A percentile compares a stretch with the other conserved stretches of the same genome.
These are phyloP conservation scores for Penicillium sp. DNA, from an alignment of 2,329 filamentous ascomycete species.

Conservation along the genomic window DNA sequence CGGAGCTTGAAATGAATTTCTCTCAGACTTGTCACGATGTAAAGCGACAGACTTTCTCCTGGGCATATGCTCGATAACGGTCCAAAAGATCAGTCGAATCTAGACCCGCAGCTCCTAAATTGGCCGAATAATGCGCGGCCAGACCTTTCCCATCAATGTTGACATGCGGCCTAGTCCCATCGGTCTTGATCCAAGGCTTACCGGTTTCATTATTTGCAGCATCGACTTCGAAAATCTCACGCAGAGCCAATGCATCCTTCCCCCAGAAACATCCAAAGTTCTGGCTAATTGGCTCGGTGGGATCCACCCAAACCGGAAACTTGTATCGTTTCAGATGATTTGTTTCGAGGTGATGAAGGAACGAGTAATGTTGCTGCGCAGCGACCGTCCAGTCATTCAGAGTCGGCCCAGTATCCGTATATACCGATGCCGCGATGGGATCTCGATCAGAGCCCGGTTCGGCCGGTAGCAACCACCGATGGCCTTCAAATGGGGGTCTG, in stretches of 20 bases:
- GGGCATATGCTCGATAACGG: conserved; percentile 55
- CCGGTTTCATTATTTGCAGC: conserved; percentile 37
- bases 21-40: neutral
- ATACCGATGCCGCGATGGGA: conserved; percentile 52
- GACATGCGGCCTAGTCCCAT: conserved; percentile 27
- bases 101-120: conserved; percentile 41
- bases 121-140: conserved; percentile 56
- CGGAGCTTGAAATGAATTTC: neutral
- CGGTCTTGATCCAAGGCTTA: conserved; percentile 39
- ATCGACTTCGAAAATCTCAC: conserved; percentile 43
- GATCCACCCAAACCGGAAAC: conserved; percentile 49
- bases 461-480: conserved; percentile 53
- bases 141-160: conserved; percentile 57
- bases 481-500: conserved; percentile 34
- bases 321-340: conserved; percentile 49
- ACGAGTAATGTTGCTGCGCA: conserved; percentile 46
- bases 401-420: conserved; percentile 46
- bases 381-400: conserved; percentile 54
- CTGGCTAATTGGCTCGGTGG: conserved; percentile 53
- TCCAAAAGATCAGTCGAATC: conserved; percentile 56
- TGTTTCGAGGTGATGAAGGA: conserved; percentile 53
- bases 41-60: conserved; percentile 50
- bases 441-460: conserved; percentile 40
- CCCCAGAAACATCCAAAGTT: conserved; percentile 58
- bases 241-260: conserved; percentile 51